A percentile compares a stretch with the other conserved stretches of the same genome.
Evolutionary conservation across 2,329 filamentous ascomycete species (phyloP).

Genomic region (Dactylellina drechsleri): DNA sequence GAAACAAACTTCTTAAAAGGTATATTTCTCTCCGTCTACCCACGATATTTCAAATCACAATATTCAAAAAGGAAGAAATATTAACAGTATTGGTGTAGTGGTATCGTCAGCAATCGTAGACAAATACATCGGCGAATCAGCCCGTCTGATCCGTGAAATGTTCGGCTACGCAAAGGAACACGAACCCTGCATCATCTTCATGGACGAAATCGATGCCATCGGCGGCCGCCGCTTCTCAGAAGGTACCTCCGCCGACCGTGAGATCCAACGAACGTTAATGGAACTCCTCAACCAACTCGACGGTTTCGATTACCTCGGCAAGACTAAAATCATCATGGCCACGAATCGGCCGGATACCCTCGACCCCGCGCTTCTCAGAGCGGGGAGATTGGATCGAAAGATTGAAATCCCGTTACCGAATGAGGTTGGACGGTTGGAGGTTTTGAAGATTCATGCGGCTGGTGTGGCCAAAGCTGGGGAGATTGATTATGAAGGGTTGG

Average conservation of each 20-base stretch:
- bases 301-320: constrained; percentile 98
- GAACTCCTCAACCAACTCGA: constrained; percentile 98
- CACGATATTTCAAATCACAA: background rate
- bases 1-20: constrained; percentile 99
- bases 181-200: constrained; percentile 99
- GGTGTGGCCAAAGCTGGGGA: constrained; percentile 91
- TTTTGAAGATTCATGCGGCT: constrained; percentile 94
- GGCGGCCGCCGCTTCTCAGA: constrained; percentile 96
- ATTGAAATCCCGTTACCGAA: constrained; percentile 98
- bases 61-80: background rate
- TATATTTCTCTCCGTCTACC: constrained; percentile 62
- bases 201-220: constrained; percentile 99
- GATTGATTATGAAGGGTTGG: constrained; percentile 97
- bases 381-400: constrained; percentile 93
- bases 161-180: constrained; percentile 99
- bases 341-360: constrained; percentile 97
- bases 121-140: constrained; percentile 99
- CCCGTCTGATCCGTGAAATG: constrained; percentile 97
- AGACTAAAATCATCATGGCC: constrained; percentile 99
- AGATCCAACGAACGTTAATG: constrained; percentile 98
- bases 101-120: constrained; percentile 99
- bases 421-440: constrained; percentile 93
- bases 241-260: constrained; percentile 94
- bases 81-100: constrained; percentile 68
- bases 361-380: constrained; percentile 89